Evolutionary conservation across 1,284 basidiomycete genomes (phyloP), one percentile per base, ranked within the genome.

Genomic region (Cryptococcus floricola): DNA sequence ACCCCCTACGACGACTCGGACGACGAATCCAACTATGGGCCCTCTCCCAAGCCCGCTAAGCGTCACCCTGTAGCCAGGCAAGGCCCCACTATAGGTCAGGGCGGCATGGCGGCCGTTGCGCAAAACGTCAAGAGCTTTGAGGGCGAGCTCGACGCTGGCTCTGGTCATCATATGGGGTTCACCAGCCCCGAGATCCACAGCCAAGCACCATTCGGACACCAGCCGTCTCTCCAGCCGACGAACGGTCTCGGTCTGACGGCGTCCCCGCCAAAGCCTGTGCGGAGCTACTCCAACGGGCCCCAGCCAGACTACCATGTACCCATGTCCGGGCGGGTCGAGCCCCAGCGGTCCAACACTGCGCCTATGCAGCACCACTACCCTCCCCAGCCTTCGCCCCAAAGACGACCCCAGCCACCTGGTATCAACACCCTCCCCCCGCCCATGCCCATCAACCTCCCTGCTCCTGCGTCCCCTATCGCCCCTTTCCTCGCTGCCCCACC

Each of bases 401-500:
- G 13, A 12, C 12, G 5, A 12, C 47, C 19, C 7, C 46, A 42
- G 41, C 58, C 49, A 42, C 45, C 50, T n/a, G 43, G 38, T 31
- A 28, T 49, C 46, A 27, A 31, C 39, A 52, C 37, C 44, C 50
- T 50, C 31, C 47, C 56, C 16, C 53, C 54, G 50, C 63, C 53
- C 46, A 58, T 28, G 18, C 51, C 41, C 55, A 63, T 48, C 60
- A 50, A 47, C 45, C 63, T 58, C 27, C 67, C 55, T 25, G 62
- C 59, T n/a, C 66, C 67, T 34, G 50, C 59, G 2, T 61, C 63
- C 2, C 69, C 69, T 16, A 69, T 69, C 44, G 66, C 66, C 5
- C 63, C 73, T 28, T 48, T 68, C 46, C 67, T 75, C n/a, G 72
- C 72, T n/a, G 64, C 67, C 5, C 59, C 68, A 44, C 66, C 65